These are phyloP conservation scores for Colletotrichum destructivum DNA, from an alignment of 2,329 filamentous ascomycete species.

Conservation along the genomic window DNA sequence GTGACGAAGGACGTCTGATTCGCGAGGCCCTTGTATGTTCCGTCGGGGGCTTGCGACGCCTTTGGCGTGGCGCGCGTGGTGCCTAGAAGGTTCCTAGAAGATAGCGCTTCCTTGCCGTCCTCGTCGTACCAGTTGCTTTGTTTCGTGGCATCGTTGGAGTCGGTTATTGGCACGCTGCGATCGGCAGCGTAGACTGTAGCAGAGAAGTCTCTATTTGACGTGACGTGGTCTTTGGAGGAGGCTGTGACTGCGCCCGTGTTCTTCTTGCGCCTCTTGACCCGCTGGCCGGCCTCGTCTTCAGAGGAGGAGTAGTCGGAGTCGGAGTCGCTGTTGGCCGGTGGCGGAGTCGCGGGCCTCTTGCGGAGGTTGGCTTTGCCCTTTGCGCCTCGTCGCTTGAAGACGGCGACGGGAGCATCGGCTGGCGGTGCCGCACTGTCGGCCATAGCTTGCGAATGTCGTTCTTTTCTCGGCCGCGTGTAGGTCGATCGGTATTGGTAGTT, in stretches of 20 bases:
- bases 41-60: slow-evolving; percentile 61
- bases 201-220: slow-evolving; percentile 59
- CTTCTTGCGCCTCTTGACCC: slow-evolving; percentile 85
- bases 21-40: slow-evolving; percentile 83
- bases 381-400: slow-evolving; percentile 89
- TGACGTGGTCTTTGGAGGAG: slow-evolving; percentile 66
- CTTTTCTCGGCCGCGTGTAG: not conserved
- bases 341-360: slow-evolving; percentile 85
- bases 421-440: slow-evolving; percentile 36
- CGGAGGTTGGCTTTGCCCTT: slow-evolving; percentile 84
- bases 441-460: slow-evolving; percentile 13
- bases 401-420: slow-evolving; percentile 67
- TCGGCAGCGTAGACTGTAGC: slow-evolving; percentile 73
- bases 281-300: slow-evolving; percentile 82
- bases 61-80: slow-evolving; percentile 60
- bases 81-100: slow-evolving; percentile 70
- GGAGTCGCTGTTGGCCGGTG: slow-evolving; percentile 74
- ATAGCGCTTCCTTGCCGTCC: slow-evolving; percentile 63
- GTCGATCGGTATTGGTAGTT: slow-evolving; percentile 5
- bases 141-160: slow-evolving; percentile 90
- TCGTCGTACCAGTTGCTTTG: slow-evolving; percentile 92
- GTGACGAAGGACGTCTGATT: slow-evolving; percentile 83
- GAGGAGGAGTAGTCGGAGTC: slow-evolving; percentile 78
- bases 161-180: slow-evolving; percentile 73
- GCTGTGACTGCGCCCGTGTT: slow-evolving; percentile 76